Base-by-base conservation (phyloP, 306 rosid species). In the Albizia julibrissin region DNA sequence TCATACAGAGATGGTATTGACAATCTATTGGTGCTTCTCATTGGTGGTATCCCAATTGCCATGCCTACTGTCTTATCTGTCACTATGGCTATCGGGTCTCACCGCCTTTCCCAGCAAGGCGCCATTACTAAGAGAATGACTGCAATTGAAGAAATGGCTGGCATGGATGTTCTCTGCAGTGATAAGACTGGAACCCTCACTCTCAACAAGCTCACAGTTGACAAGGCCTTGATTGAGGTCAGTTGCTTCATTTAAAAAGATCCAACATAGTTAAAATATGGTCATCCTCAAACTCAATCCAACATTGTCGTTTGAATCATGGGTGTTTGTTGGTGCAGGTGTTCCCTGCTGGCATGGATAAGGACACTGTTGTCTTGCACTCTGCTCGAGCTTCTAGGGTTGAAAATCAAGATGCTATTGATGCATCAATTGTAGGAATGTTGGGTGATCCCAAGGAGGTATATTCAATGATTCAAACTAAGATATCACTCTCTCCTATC, bases 101-200 rank as follows among this genome's bases (percentile, higher is more conserved):
- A 94, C 78, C 93, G 94, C 74, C 81, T 94, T 5, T 91, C 98
- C 0, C 72, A 92, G 78, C 98, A 94, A 89, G 98, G 98, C 46
- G 98, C 98, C 85, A 94, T 94, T 83, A 94, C 98, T 29, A 94
- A 94, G 87, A 94, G 98, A 84, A 94, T 94, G 98, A 94, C 98
- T 43, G 98, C 98, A 66, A 94, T 94, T 83, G 98, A 94, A 46
- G 98, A 94, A 88, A 94, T 94, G 98, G 98, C 97, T 12, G 97
- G 97, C 3, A 91, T 93, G 97, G 97, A 93, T 86, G 96, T 93
- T 62, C 93, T 94, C 12, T 94, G 98, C 84, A 94, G 98, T 83
- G 98, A 94, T 87, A 94, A 94, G 86, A 94, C 98, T 9, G 98
- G 98, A 82, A 94, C 98, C 71, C 98, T 94, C 76, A 94, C 98